Base-by-base conservation (phyloP, 805 yeast species). In the Phaffomyces opuntiae region DNA sequence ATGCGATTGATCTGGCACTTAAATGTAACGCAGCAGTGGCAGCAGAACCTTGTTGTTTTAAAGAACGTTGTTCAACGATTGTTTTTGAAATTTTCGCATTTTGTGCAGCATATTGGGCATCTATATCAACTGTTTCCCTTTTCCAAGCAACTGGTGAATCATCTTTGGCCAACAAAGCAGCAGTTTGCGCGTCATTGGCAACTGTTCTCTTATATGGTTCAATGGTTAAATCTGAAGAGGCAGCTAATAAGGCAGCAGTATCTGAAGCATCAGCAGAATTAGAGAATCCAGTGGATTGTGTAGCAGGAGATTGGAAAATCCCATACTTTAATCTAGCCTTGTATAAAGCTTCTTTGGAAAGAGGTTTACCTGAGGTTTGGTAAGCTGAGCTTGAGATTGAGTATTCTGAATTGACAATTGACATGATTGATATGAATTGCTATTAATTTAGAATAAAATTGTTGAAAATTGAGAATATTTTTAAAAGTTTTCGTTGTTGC, bases 231-330 rank as follows among this genome's bases (percentile, higher is more conserved):
- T 80, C 85, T 3, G 84, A 66, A 12, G 80, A 75, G 7, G 86
- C 77, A 2, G 93, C 95, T 50, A 83, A 68, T 44, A 83, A 67
- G 1, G 93, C 93, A 41, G 95, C 91, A 7, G 84, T 77, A 59
- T 81, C 88, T 14, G 87, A 75, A 27, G 89, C 87, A 21, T 50
- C 46, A 9, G 61, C 55, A 37, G 77, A 72, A 48, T 81, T 73
- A 49, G 77, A 73, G 29, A 83, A 84, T n/a, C 91, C 90, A 7
- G 80, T 65, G 11, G 72, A 65, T 4, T 52, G 49, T 50, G 42
- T 72, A 59, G 64, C 77, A 40, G 77, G 84, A 52, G 73, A 67
- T 39, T 70, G 66, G 65, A 69, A 83, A 34, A 78, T 70, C 27
- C 90, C 90, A 54, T 81, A 82, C 56, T 77, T 83, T 59, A 82